Conservation (phyloP, 257 asterid genomes). For the Misopates orontium region DNA sequence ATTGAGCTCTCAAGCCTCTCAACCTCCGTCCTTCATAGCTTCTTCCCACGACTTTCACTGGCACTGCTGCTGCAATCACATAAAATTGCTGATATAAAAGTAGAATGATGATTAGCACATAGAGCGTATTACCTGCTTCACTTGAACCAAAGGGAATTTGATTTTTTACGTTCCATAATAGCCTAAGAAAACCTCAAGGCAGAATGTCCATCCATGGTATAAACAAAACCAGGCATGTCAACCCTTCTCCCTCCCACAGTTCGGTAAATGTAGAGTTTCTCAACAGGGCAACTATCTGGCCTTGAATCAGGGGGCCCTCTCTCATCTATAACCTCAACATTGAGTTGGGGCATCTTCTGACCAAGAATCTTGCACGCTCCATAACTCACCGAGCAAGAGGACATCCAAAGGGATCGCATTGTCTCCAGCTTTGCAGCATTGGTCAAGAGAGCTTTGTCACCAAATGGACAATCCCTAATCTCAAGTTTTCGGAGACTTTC, state of each 20-base stretch:
- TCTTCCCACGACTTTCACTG: slow-evolving; percentile 30
- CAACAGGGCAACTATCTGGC: slow-evolving; percentile 74
- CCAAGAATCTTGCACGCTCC: slow-evolving; percentile 91
- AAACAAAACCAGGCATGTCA: slow-evolving; percentile 85
- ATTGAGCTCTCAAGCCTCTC: slow-evolving; percentile 44
- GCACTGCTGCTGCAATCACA: slow-evolving; percentile 48
- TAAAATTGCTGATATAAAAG: slow-evolving; percentile 34
- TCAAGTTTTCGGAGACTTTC: slow-evolving; percentile 86
- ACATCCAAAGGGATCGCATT: slow-evolving; percentile 99
- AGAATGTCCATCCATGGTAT: slow-evolving; percentile 68
- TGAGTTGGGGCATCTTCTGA: slow-evolving; percentile 77
- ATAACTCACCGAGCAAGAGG: slow-evolving; percentile 84
- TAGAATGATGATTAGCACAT: slow-evolving; percentile 30
- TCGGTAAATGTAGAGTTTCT: slow-evolving; percentile 76
- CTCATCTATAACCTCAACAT: slow-evolving; percentile 93
- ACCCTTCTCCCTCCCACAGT: slow-evolving; percentile 79
- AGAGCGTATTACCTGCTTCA: slow-evolving; percentile 45
- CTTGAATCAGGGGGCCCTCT: slow-evolving; percentile 75
- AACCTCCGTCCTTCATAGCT: slow-evolving; percentile 13
- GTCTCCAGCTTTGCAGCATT: slow-evolving; percentile 96
- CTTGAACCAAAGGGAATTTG: background rate
- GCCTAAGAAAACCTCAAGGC: slow-evolving; percentile 37
- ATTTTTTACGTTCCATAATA: background rate
- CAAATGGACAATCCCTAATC: slow-evolving; percentile 94
- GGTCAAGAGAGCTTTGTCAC: slow-evolving; percentile 93